Evolutionary conservation across 257 asterid genomes (phyloP).

Genomic region (Catharanthus roseus): DNA sequence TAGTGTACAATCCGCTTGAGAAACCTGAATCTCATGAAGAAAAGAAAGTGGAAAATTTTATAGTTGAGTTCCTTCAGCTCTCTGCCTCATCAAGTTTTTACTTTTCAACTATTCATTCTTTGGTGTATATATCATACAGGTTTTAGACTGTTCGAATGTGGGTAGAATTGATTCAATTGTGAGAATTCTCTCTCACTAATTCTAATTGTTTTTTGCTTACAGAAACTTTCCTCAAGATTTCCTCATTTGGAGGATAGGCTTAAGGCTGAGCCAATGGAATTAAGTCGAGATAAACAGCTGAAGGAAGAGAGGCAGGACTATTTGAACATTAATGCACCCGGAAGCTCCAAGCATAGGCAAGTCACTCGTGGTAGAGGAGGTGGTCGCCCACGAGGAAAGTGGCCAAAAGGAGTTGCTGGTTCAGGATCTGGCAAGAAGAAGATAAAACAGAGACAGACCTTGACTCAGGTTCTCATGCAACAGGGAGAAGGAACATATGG

Average conservation of each 20-base stretch:
- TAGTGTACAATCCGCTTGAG: slow-evolving; percentile 49
- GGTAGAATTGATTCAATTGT: neutral
- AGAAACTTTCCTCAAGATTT: slow-evolving; percentile 47
- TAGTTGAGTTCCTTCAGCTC: slow-evolving; percentile 54
- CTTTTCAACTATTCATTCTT: neutral
- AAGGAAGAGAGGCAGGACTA: slow-evolving; percentile 51
- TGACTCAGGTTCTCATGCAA: slow-evolving; percentile 55
- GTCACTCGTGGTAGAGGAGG: slow-evolving; percentile 49
- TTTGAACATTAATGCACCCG: slow-evolving; percentile 33
- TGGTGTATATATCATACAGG: neutral
- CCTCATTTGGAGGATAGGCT: slow-evolving; percentile 38
- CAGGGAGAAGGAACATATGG: slow-evolving; percentile 52
- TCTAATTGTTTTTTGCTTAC: slow-evolving; percentile 17
- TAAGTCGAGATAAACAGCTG: slow-evolving; percentile 36
- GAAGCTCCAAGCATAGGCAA: slow-evolving; percentile 50
- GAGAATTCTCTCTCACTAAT: neutral
- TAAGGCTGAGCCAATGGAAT: slow-evolving; percentile 45
- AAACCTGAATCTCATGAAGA: slow-evolving; percentile 46
- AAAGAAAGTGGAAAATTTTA: slow-evolving; percentile 49
- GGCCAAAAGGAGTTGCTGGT: slow-evolving; percentile 36
- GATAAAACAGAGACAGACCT: slow-evolving; percentile 36
- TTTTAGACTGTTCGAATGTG: neutral
- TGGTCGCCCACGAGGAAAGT: slow-evolving; percentile 66
- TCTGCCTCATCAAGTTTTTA: neutral
- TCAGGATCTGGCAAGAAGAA: slow-evolving; percentile 35